Base-by-base conservation (phyloP, 352 stramenopile genomes). In the Pythium aquatile region DNA sequence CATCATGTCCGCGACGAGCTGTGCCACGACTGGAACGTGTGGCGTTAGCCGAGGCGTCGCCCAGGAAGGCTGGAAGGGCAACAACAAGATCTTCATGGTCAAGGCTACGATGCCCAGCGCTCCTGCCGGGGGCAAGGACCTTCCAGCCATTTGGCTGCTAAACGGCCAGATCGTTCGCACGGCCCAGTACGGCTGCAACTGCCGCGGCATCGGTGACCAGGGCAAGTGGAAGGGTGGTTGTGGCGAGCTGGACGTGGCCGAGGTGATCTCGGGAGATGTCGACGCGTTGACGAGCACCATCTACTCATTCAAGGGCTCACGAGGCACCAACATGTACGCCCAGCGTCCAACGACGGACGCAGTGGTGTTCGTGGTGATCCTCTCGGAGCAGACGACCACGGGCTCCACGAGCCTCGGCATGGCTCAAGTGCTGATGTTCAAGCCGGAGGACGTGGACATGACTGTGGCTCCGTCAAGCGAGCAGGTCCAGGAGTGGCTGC, bases 21-120 rank as follows among this genome's bases (percentile, higher is more conserved):
- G 70, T 33, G 26, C 47, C 3, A 55, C 65, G 8, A 66, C 26
- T 1, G 69, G 47, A 0, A 56, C 40, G 9, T 79, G 72, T 64
- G 75, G 73, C 5, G 63, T 73, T 16, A 39, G 58, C 7, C 62
- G 69, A 14, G 74, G 74, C 4, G 63, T 78, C 26, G 69, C 74
- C 1, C 54, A 76, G 6, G 55, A 72, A 66, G 74, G 74, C 3
- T 81, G 74, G 72, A 66, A 62, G 29, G 68, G 75, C 11, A 67
- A 62, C 61, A 69, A 76, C 59, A 85, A 85, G 68, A 81, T 85
- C 42, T 83, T 85, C 55, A 77, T 83, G 61, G 55, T 79, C 39
- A 79, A 79, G 61, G 73, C 66, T 7, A 55, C 61, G 48, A 83
- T 85, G 75, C 71, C 75, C 13, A 62, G 54, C 37, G 59, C 59